Conservation (phyloP, 257 asterid genomes). For the Gentiana straminea region DNA sequence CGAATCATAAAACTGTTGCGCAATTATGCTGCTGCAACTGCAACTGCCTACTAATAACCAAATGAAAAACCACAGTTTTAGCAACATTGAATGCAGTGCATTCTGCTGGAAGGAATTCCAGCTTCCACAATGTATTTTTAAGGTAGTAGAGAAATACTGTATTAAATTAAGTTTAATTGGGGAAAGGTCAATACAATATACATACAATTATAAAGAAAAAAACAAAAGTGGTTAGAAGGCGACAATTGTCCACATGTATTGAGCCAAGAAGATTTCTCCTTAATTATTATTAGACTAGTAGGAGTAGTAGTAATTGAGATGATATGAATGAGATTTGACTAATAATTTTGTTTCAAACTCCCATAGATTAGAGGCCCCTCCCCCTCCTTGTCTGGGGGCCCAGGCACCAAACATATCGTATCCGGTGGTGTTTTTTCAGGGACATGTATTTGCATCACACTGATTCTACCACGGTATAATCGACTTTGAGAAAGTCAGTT, state of each 20-base stretch:
- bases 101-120: conserved; percentile 6
- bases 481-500: neutral
- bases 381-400: no score
- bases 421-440: no score
- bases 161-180: neutral
- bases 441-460: no score
- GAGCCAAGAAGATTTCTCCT: neutral
- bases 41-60: no score
- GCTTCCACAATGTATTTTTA: neutral
- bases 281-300: neutral
- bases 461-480: no score
- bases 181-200: neutral
- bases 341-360: neutral
- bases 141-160: neutral
- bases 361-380: no score
- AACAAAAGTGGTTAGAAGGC: neutral
- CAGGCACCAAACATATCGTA: no score
- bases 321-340: neutral
- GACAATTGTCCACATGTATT: neutral
- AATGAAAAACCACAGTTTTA: conserved; percentile 6
- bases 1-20: conserved; percentile 48
- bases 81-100: conserved; percentile 15
- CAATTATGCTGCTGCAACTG: neutral
- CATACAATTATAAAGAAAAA: neutral
- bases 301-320: neutral